phyloP scores from a whole-genome alignment of 148 eudicot genomes.

The Camellia japonica region DNA sequence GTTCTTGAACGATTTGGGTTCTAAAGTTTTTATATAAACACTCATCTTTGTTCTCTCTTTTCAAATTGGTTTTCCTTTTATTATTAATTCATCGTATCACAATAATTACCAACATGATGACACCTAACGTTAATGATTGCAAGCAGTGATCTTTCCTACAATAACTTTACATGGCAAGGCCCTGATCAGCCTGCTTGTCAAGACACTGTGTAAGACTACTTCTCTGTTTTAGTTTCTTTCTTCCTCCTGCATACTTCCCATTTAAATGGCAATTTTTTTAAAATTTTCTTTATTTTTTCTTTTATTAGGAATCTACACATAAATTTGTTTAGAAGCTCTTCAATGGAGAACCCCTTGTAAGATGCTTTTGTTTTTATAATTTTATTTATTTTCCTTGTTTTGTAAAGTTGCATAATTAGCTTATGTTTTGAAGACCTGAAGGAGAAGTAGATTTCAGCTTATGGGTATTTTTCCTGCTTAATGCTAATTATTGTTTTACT shows the following conservation, averaged over 20 bases:
- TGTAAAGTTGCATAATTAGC: background rate
- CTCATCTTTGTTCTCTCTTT: background rate
- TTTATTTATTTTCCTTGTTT: background rate
- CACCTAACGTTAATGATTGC: slow-evolving; percentile 8
- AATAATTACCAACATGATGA: background rate
- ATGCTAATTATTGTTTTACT: slow-evolving; percentile 7
- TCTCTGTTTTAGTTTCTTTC: background rate
- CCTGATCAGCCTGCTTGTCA: slow-evolving; percentile 55
- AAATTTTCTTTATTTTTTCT: background rate
- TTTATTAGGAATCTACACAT: slow-evolving; percentile 48
- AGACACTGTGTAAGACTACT: slow-evolving; percentile 39
- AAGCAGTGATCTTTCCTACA: slow-evolving; percentile 81
- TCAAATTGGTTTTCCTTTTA: background rate
- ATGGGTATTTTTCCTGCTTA: background rate
- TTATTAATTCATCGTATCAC: background rate
- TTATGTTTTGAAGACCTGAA: background rate
- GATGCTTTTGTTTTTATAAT: slow-evolving; percentile 16
- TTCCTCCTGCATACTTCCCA: background rate
- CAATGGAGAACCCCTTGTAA: slow-evolving; percentile 44
- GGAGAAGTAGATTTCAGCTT: background rate
- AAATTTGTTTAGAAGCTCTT: slow-evolving; percentile 68
- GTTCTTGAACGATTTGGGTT: background rate
- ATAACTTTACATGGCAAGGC: slow-evolving; percentile 67
- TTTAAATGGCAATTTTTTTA: background rate
- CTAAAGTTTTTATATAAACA: background rate